phyloP scores from a whole-genome alignment of 176 grass and related monocot genomes.

The Bothriochloa decipiens region DNA sequence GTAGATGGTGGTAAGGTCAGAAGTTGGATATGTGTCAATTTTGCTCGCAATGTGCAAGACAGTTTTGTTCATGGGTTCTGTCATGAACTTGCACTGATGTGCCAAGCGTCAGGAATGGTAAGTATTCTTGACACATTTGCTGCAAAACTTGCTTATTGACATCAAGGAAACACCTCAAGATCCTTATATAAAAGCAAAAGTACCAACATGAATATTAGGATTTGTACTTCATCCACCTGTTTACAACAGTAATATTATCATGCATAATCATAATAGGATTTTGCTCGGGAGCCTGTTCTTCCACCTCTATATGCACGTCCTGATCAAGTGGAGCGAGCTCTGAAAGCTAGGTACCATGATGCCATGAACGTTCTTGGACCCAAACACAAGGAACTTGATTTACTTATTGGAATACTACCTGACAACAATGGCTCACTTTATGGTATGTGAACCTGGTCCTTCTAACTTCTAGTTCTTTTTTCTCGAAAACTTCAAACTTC shows the following conservation, averaged over 20 bases:
- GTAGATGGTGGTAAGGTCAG: conserved; percentile 79
- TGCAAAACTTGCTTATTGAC: conserved; percentile 36
- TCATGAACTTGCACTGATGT: conserved; percentile 80
- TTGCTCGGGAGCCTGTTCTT: conserved; percentile 75
- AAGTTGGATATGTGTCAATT: conserved; percentile 84
- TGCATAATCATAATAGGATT: conserved; percentile 55
- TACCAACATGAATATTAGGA: conserved; percentile 34
- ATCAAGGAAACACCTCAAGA: neutral
- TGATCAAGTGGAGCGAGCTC: conserved; percentile 60
- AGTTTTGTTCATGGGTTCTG: conserved; percentile 60
- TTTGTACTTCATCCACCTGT: conserved; percentile 27
- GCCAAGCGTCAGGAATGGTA: conserved; percentile 93
- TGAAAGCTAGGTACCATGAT: conserved; percentile 71
- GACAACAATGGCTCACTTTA: conserved; percentile 92
- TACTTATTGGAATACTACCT: conserved; percentile 87
- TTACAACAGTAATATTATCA: conserved; percentile 20
- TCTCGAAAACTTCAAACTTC: neutral
- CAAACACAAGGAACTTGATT: conserved; percentile 62
- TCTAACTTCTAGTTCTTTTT: neutral
- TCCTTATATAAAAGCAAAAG: conserved; percentile 2
- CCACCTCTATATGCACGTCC: conserved; percentile 53
- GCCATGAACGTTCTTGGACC: conserved; percentile 62
- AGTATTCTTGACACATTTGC: conserved; percentile 33
- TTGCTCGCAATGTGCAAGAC: conserved; percentile 75
- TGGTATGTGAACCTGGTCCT: conserved; percentile 54